Evolutionary conservation across 176 grass and related monocot species (phyloP), one percentile per base, ranked within the genome.

Genomic region (Carex scoparia): DNA sequence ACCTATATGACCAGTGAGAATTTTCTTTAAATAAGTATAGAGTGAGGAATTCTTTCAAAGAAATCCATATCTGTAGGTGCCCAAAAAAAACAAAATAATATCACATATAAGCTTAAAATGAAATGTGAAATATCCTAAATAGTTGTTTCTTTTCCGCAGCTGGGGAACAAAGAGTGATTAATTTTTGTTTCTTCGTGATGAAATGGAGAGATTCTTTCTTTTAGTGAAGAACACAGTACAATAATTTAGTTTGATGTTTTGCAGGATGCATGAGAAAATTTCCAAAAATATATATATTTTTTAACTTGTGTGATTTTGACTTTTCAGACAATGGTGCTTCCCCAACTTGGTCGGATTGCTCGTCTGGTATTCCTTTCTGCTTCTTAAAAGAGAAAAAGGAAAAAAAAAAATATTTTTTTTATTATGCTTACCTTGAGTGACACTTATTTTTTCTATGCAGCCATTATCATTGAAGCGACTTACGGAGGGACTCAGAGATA

Each of bases 391-490:
- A 86, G 62, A 66, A 14, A 63, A 81, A 81, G 54, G 38, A 40
- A 13, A 80, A 37, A 46, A 4, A 54, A 4, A 54, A 57, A n/a
- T 19, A 79, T 79, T 18, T 69, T 69, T 42, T 38, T 40, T n/a
- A 55, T 79, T 79, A 54, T 54, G 6, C 54, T 64, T 81, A 31
- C 48, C 5, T 81, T 27, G 46, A 33, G 31, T 69, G 46, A 83
- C 13, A 30, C 53, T 68, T 35, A 66, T 69, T 83, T 89, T 87
- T 65, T 84, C 13, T 80, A 61, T 86, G 68, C 84, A 98, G 93
- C 93, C 92, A 42, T 88, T 94, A 18, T 62, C 95, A 28, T 85
- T 98, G 81, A 98, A 91, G 91, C 84, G 61, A 49, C 69, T 94
- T 84, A 82, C 92, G 32, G 92, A 90, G 69, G 88, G 89, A 44